These are phyloP conservation scores for Raphanus hybrid DNA, from an alignment of 441 rosid species.

Conservation along the genomic window DNA sequence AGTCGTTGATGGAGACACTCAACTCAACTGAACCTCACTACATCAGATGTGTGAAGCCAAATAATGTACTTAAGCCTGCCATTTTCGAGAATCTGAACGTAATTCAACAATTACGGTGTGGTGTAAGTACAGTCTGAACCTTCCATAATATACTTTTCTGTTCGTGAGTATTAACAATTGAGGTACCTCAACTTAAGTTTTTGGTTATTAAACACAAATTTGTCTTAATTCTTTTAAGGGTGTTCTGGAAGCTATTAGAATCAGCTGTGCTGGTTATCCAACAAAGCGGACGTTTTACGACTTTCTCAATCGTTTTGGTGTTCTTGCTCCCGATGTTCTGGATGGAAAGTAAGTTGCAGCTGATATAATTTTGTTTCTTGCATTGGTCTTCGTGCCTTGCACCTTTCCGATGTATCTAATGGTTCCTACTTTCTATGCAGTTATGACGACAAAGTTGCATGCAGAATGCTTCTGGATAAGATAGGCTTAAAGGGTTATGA, in stretches of 20 bases:
- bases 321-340: slow-evolving; percentile 96
- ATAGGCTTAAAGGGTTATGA: slow-evolving; percentile 94
- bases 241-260: slow-evolving; percentile 99
- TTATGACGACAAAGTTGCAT: slow-evolving; percentile 95
- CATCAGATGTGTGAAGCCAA: slow-evolving; percentile 99
- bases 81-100: slow-evolving; percentile 95
- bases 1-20: slow-evolving; percentile 98
- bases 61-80: slow-evolving; percentile 93
- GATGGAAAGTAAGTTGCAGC: slow-evolving; percentile 89
- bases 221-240: slow-evolving; percentile 58
- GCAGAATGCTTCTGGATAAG: slow-evolving; percentile 93
- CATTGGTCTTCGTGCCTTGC: not conserved
- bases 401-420: slow-evolving; percentile 35
- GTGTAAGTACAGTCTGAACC: slow-evolving; percentile 72
- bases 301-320: slow-evolving; percentile 97
- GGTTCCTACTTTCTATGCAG: slow-evolving; percentile 51
- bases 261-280: slow-evolving; percentile 99
- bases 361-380: slow-evolving; percentile 28
- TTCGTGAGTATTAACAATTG: not conserved
- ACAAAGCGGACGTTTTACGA: slow-evolving; percentile 97
- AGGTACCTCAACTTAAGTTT: not conserved
- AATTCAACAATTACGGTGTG: slow-evolving; percentile 98
- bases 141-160: slow-evolving; percentile 3
- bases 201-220: slow-evolving; percentile 19
- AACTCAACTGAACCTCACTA: slow-evolving; percentile 99